Base-by-base conservation (phyloP, 345 rosid species). In the Euclidium syriacum region DNA sequence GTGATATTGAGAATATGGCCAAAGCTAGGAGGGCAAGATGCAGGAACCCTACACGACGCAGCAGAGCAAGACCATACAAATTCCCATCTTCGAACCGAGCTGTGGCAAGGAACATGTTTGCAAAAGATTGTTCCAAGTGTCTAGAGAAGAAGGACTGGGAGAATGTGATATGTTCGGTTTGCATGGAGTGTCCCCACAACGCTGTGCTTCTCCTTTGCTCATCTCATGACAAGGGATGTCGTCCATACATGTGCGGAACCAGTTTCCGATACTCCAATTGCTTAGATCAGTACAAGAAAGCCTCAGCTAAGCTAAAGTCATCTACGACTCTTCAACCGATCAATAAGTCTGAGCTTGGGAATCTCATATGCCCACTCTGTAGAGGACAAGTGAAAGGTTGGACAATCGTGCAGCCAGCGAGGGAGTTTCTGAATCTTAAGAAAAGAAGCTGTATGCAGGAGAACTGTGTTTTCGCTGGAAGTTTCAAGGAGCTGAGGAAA, bases 121-220 rank as follows among this genome's bases (percentile, higher is more conserved):
- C 76, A 3, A 49, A 75, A 71, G 80, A 81, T 46, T 82, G 81
- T 69, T 48, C 82, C 22, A 83, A 80, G 64, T 68, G 57, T 46
- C 41, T 81, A 72, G 87, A 83, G 34, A 82, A 80, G 78, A 80
- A 77, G 66, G 99, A 85, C 55, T 94, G 95, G 96, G 95, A 81
- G 65, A 88, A 80, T 53, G 91, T 81, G 8, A 84, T 82, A 20
- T 94, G 99, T 60, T 85, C 99, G 9, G 97, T 94, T 52, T 94
- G 99, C 78, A 89, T 94, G 91, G 99, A 94, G 76, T 85, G 78
- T 62, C 99, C 99, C 0, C 99, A 94, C 76, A 90, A 90, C 30
- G 97, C 96, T 46, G 99, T 94, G 73, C 97, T 94, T 72, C 88
- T 94, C 34, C 95, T 94, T 34, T 94, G 99, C 70, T 90, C 99